Evolutionary conservation across 768 basidiomycete genomes (phyloP), one percentile per base, ranked within the genome.

Genomic region (Amanita subjunquillea): DNA sequence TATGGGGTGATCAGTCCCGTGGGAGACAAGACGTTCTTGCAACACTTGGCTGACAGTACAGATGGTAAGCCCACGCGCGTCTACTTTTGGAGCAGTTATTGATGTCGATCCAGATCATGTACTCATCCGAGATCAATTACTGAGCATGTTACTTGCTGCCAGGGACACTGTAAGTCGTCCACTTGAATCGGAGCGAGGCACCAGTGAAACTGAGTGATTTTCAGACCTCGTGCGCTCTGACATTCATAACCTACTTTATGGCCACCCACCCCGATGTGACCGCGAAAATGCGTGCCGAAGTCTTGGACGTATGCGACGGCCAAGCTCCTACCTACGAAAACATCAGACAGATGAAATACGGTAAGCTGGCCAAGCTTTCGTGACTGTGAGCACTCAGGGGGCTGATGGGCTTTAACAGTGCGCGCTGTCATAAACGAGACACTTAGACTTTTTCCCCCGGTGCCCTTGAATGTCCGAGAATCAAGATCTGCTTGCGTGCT

Each of bases 351-450:
- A 67, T 88, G 65, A 83, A 75, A 68, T 87, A 88, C 62, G 72
- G 87, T 88, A 55, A 36, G 69, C 61, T 12, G 22, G 41, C 20
- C 23, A 29, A 38, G 51, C 17, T 29, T 10, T 39, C 30, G 34
- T 13, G 12, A 10, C 40, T n/a, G 56, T 40, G n/a, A 22, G 48
- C 17, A 47, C 32, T 32, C 32, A 30, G 30, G 41, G 41, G 39
- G 41, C 46, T 50, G 36, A 54, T 57, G 49, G n/a, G 34, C 7
- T 49, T 15, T 51, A 54, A 52, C 61, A 80, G 85, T 87, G 71
- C 78, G 80, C 54, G 86, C 86, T 9, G 84, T 89, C 36, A 77
- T 91, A 39, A 85, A 90, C 55, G 89, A 91, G 60, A 82, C 82
- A 0, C 71, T 91, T 22, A 75, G 88, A 15, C 67, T 91, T 1